phyloP scores from a whole-genome alignment of 2,329 filamentous ascomycete species.

The Incumbomyces lentus region DNA sequence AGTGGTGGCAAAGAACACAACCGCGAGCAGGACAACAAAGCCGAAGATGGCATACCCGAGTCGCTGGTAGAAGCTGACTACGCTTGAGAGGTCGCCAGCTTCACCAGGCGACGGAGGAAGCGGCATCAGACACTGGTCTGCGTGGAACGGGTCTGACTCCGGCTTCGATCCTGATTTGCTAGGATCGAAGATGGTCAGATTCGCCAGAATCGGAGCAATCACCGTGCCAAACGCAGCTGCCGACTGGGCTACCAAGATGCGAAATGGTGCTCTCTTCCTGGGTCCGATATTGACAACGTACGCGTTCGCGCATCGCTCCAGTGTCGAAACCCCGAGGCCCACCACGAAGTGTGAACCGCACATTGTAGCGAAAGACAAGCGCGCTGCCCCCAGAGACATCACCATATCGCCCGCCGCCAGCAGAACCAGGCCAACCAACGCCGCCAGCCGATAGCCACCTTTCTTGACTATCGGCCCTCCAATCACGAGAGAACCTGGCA shows the following conservation, averaged over 20 bases:
- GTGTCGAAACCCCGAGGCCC: constrained; percentile 59
- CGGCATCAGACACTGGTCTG: constrained; percentile 13
- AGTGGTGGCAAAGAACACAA: constrained; percentile 47
- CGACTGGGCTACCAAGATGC: constrained; percentile 66
- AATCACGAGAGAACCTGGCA: constrained; percentile 16
- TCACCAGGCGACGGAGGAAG: constrained; percentile 21
- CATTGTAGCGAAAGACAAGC: constrained; percentile 14
- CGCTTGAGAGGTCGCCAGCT: constrained; percentile 46
- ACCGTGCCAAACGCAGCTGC: constrained; percentile 68
- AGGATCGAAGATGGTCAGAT: constrained; percentile 49
- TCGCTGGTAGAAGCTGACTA: constrained; percentile 69
- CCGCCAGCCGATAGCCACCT: constrained; percentile 50
- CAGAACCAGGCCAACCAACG: constrained; percentile 60
- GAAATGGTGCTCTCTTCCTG: constrained; percentile 62
- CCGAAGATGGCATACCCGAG: constrained; percentile 61
- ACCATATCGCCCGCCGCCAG: constrained; percentile 66
- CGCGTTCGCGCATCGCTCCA: constrained; percentile 68
- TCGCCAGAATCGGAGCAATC: constrained; percentile 61
- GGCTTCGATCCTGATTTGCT: constrained; percentile 11
- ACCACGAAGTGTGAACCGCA: constrained; percentile 53
- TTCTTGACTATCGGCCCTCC: constrained; percentile 16
- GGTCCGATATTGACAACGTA: constrained; percentile 69
- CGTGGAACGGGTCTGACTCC: constrained; percentile 9
- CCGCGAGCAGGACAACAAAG: constrained; percentile 42
- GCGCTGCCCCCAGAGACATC: constrained; percentile 24